Evolutionary conservation across 2,329 filamentous ascomycete genomes (phyloP), one percentile per base, ranked within the genome.

Genomic region (Hymenoscyphus salicellus): DNA sequence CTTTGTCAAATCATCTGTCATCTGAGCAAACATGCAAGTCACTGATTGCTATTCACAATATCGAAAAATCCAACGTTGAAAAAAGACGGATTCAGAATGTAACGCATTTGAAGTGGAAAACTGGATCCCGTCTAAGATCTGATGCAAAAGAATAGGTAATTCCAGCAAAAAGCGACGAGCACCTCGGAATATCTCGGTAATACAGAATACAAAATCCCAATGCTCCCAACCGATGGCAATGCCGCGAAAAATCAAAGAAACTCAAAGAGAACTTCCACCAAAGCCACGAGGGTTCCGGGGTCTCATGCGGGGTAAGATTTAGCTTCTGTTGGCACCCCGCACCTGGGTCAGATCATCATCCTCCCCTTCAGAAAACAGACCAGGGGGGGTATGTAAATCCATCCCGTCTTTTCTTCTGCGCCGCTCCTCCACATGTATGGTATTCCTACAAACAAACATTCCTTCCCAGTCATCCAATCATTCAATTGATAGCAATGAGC

Each of bases 251-350:
- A 41, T 20, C 58, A 36, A 33, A 20, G 20, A 58, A 60, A 30
- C 16, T 11, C 26, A 55, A 60, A 46, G 32, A 26, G 17, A 41
- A 58, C 23, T 58, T 20, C 55, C 32, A 26, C 38, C 33, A 59
- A 38, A 59, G 32, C 57, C 33, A 38, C 33, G 26, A 59, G 33
- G 5, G 4, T 46, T 23, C n/a, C n/a, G 17, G 38, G 57, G 26
- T 41, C 57, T 49, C 32, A 60, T 60, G 58, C 58, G 58, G 58
- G 58, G 58, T 52, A 52, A 41, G 38, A 59, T 32, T 41, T 38
- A 38, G 36, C 36, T 38, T 38, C 36, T 38, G 36, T 38, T 36
- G 14, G 36, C 14, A 14, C 32, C 55, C 55, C 28, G 28, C 55
- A 56, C 26, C 26, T 56, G 30, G n/a, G n/a, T 56, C 17, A 32